These are phyloP conservation scores for Curvularia hawaiiensis DNA, from an alignment of 2,329 filamentous ascomycete species.

Conservation along the genomic window DNA sequence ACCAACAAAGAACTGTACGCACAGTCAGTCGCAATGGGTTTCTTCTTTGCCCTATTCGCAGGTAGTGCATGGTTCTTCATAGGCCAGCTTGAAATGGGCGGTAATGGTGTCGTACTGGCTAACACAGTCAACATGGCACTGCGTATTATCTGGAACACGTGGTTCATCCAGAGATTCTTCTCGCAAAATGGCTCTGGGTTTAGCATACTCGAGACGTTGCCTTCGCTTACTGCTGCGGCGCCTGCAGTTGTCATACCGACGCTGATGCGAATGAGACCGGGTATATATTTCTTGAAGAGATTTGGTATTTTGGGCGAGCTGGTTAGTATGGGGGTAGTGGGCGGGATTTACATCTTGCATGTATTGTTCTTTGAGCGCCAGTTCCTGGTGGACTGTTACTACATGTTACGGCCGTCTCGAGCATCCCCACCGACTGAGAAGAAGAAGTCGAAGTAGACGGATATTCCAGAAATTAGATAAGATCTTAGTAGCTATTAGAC, in stretches of 20 bases:
- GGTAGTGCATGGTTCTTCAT: slow-evolving; percentile 76
- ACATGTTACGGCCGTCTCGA: slow-evolving; percentile 34
- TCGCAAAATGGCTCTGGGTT: slow-evolving; percentile 24
- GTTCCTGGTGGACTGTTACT: slow-evolving; percentile 43
- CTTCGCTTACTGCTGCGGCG: slow-evolving; percentile 40
- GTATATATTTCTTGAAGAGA: slow-evolving; percentile 27
- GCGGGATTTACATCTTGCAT: slow-evolving; percentile 41
- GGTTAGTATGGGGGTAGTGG: slow-evolving; percentile 44
- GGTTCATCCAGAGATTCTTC: slow-evolving; percentile 66
- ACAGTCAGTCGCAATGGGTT: slow-evolving; percentile 84
- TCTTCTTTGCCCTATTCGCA: slow-evolving; percentile 78
- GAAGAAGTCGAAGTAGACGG: slow-evolving; percentile 1
- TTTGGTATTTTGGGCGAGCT: slow-evolving; percentile 53
- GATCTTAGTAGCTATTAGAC: background rate
- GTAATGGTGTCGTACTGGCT: slow-evolving; percentile 79
- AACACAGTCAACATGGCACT: slow-evolving; percentile 91
- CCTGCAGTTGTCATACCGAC: slow-evolving; percentile 46
- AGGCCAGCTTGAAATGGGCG: slow-evolving; percentile 70
- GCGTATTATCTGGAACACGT: slow-evolving; percentile 78
- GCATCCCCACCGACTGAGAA: background rate
- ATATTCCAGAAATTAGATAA: background rate
- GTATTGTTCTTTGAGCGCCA: slow-evolving; percentile 42
- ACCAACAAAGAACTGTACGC: slow-evolving; percentile 72
- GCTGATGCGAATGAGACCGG: slow-evolving; percentile 42
- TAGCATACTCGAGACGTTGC: slow-evolving; percentile 25